Evolutionary conservation across 495 filamentous ascomycete genomes (phyloP).

Genomic region (Rusavskia elegans): DNA sequence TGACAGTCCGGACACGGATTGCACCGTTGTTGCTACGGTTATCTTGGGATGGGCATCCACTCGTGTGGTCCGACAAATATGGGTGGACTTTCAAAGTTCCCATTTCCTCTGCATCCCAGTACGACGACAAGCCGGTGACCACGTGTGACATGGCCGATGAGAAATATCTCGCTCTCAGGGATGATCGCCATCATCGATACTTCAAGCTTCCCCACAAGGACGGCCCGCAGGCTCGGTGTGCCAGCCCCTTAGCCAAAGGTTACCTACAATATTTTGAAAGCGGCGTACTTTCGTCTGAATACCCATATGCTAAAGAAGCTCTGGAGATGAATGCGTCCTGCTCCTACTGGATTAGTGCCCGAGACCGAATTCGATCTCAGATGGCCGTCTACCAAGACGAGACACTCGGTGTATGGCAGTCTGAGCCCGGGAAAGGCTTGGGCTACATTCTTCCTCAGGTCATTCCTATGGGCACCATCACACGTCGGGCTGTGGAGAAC

Average conservation of each 20-base stretch:
- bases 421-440: conserved; percentile 19
- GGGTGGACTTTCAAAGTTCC: conserved; percentile 87
- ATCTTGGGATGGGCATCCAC: conserved; percentile 74
- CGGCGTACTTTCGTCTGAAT: conserved; percentile 72
- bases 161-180: conserved; percentile 39
- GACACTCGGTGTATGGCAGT: conserved; percentile 8
- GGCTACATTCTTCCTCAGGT: conserved; percentile 96
- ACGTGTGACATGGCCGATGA: conserved; percentile 67
- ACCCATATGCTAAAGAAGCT: conserved; percentile 77
- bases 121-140: conserved; percentile 51
- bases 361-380: conserved; percentile 81
- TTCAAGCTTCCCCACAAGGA: conserved; percentile 96
- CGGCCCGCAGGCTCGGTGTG: conserved; percentile 70
- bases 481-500: conserved; percentile 89
- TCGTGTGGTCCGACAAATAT: conserved; percentile 83
- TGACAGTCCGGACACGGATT: conserved; percentile 81
- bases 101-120: conserved; percentile 41
- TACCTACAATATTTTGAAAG: conserved; percentile 87
- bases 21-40: conserved; percentile 74
- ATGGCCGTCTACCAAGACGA: conserved; percentile 80
- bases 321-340: conserved; percentile 97
- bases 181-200: conserved; percentile 52
- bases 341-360: conserved; percentile 95
- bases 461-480: conserved; percentile 98
- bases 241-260: conserved; percentile 73